Conservation (phyloP, 495 filamentous ascomycete genomes). For the Podospora comata region DNA sequence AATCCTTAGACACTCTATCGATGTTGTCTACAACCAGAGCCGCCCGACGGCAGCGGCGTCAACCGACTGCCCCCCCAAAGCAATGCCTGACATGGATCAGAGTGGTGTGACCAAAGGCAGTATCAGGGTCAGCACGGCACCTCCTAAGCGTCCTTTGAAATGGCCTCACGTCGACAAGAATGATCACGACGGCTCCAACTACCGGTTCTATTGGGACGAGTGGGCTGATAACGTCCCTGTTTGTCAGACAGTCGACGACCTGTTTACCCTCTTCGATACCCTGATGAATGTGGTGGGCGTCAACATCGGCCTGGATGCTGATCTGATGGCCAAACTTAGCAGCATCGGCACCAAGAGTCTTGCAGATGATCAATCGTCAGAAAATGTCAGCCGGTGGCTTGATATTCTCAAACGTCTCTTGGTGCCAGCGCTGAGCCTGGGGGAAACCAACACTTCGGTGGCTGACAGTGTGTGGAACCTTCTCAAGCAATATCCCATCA, state of each 20-base stretch:
- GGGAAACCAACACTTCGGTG: constrained; percentile 73
- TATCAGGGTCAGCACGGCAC: constrained; percentile 54
- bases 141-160: constrained; percentile 60
- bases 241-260: constrained; percentile 84
- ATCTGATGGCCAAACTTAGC: constrained; percentile 72
- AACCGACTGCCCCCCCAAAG: constrained; percentile 42
- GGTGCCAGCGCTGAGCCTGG: constrained; percentile 79
- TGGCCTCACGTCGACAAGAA: constrained; percentile 77
- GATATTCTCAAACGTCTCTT: constrained; percentile 77
- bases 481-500: constrained; percentile 70
- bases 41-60: constrained; percentile 22
- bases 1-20: constrained; percentile 74
- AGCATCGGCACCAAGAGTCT: constrained; percentile 78
- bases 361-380: constrained; percentile 60
- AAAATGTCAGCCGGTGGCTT: constrained; percentile 70
- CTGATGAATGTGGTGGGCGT: constrained; percentile 80
- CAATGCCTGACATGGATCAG: constrained; percentile 57
- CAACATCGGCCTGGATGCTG: constrained; percentile 79
- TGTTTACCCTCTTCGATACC: constrained; percentile 82
- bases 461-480: constrained; percentile 83
- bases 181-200: constrained; percentile 70
- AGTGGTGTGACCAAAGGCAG: constrained; percentile 61
- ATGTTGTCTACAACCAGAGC: constrained; percentile 44
- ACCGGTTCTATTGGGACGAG: constrained; percentile 95
- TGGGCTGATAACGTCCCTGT: constrained; percentile 92